phyloP scores from a whole-genome alignment of 257 asterid genomes.

The Striga asiatica region DNA sequence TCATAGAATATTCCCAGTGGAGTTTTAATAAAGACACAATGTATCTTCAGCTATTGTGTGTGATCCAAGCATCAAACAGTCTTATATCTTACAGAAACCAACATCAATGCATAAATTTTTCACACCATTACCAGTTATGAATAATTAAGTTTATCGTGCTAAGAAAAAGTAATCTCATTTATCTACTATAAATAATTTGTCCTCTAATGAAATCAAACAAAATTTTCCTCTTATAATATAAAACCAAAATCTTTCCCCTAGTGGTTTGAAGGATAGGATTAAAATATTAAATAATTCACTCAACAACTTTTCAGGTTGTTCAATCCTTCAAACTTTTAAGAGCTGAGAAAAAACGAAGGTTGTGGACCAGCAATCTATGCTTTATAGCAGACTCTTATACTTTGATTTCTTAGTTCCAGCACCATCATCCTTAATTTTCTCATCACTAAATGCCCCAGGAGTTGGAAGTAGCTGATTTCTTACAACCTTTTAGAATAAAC shows the following conservation, averaged over 20 bases:
- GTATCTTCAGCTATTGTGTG: background rate
- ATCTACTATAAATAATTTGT: background rate
- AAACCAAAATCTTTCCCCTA: too few species aligned
- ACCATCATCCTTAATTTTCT: background rate
- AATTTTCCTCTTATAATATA: too few species aligned
- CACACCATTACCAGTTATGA: background rate
- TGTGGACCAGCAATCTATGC: too few species aligned
- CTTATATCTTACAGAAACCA: background rate
- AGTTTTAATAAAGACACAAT: background rate
- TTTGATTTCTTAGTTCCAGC: background rate
- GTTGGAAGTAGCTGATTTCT: background rate
- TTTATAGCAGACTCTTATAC: background rate
- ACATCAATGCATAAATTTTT: background rate
- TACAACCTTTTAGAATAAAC: background rate
- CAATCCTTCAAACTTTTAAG: too few species aligned
- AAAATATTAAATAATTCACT: too few species aligned
- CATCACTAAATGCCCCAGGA: background rate
- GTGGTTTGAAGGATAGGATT: too few species aligned
- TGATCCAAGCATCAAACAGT: background rate
- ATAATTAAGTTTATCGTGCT: background rate
- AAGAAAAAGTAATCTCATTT: background rate
- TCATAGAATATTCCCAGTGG: background rate
- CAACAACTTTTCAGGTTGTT: too few species aligned
- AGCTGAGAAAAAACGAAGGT: too few species aligned
- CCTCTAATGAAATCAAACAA: background rate